phyloP scores from a whole-genome alignment of 1,284 basidiomycete genomes.

The Puccinia coronata region DNA sequence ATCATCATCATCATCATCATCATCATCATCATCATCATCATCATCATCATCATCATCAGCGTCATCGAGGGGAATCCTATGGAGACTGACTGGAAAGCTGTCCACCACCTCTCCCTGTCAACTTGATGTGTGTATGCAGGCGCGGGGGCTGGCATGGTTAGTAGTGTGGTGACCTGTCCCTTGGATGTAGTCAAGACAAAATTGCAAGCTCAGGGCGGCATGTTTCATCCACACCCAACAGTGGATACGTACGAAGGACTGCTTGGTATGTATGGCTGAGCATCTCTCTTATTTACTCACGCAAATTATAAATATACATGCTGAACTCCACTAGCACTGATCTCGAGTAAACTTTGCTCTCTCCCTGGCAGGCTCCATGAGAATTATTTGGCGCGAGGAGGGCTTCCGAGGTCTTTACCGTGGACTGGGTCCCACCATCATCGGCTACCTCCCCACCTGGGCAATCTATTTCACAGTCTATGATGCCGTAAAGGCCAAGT shows the following conservation, averaged over 20 bases:
- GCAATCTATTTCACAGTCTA: conserved; percentile 98
- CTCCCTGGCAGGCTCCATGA: conserved; percentile 67
- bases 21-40: neutral
- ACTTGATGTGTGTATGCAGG: conserved; percentile 54
- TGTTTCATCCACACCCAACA: neutral
- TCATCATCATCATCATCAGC: neutral
- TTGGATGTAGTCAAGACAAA: conserved; percentile 97
- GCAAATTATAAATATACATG: too few species aligned
- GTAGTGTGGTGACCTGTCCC: conserved; percentile 91
- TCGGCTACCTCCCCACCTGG: conserved; percentile 95
- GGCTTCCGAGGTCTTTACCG: conserved; percentile 86
- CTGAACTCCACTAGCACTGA: too few species aligned
- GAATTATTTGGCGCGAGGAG: conserved; percentile 70
- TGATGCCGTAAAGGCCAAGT: conserved; percentile 80
- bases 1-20: neutral
- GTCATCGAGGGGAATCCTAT: neutral
- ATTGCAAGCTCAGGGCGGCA: conserved; percentile 76
- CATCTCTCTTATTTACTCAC: conserved; percentile 28
- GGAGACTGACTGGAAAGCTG: neutral
- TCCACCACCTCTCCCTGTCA: too few species aligned
- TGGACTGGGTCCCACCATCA: conserved; percentile 88
- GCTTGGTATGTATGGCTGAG: conserved; percentile 51
- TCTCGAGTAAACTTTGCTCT: too few species aligned
- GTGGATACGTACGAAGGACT: conserved; percentile 51
- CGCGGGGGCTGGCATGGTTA: conserved; percentile 74